Base-by-base conservation (phyloP, 257 asterid genomes). In the Salvia splendens region DNA sequence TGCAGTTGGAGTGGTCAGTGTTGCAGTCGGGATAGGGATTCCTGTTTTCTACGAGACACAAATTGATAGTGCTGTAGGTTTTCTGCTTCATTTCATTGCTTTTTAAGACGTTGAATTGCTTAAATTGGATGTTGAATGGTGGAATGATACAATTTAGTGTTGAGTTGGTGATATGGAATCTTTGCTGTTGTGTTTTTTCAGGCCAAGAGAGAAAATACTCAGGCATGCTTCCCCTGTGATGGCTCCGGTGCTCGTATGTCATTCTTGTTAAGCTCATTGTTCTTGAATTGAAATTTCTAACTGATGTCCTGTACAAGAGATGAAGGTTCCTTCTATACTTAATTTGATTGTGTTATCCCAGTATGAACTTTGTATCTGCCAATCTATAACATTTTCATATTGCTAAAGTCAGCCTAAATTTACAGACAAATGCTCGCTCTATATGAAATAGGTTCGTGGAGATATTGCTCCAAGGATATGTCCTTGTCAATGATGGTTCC, bases 231-330 rank as follows among this genome's bases (percentile, higher is more conserved):
- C 67, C 97, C 99, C 82, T 93, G 99, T 79, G 70, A 61, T 24
- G 99, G 99, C 71, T 53, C 86, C 24, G 99, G 97, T 24, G 88
- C 99, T 74, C 99, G 97, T 93, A 83, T 84, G 95, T 78, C 6
- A 12, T 71, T 69, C 78, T 15, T n/a, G 12, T 33, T 45, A 15
- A 50, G 36, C 42, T 40, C 69, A 49, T 45, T 10, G 1, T 28
- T 51, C 32, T 68, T 61, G 40, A 35, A 15, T 16, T 61, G 45
- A 54, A 33, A 55, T 24, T 57, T 12, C 4, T 52, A 2, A 4
- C 35, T 35, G 9, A 17, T 53, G 46, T 30, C 5, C 12, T 53
- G 46, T 30, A 10, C 12, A 3, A 11, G 41, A 61, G 52, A 15
- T 38, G 30, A 7, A 57, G 5, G 42, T 38, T 24, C 8, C 24